Evolutionary conservation across 202 grass and related monocot genomes (phyloP), one percentile per base, ranked within the genome.

Genomic region (Saccharum hybrid): DNA sequence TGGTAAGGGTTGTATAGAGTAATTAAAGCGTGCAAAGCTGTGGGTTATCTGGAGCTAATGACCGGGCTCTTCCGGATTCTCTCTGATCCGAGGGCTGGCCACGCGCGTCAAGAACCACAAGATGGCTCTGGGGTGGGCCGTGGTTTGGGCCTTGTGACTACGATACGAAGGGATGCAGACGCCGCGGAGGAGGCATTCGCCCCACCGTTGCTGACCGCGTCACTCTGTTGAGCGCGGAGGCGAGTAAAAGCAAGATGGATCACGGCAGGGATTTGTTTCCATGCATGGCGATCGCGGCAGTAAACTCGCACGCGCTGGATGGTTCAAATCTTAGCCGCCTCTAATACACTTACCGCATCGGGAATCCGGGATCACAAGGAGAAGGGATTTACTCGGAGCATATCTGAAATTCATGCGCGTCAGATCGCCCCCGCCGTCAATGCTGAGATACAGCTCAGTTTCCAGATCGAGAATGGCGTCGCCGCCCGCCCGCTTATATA

Each of bases 401-500:
- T 38, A 75, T 75, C 72, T 59, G 30, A 2, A 75, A 56, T 74
- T 83, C 69, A 38, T 38, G 34, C 16, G 10, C 23, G 30, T 23
- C 51, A 57, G 31, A 75, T 60, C 51, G 10, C 7, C 33, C 60
- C 57, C 7, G 45, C 3, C 57, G 59, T 85, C 68, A 85, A 85
- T 85, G 83, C 76, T 79, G 43, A 64, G 68, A 60, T 22, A 85
- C 83, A 85, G 57, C 68, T 85, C 68, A 54, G 75, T 80, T 85
- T 56, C 76, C 68, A 7, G 21, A 73, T 79, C 83, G 2, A 70
- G 83, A 6, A 31, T 64, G 72, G 51, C 52, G 52, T 9, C 23
- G 69, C 59, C 22, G 10, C 10, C 62, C 34, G 10, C 43, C 13
- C 13, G 4, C 5, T 45, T 81, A 87, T 83, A 83, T 77, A 87